phyloP scores from a whole-genome alignment of 2,329 filamentous ascomycete genomes.

The Ophiostoma ulmi region DNA sequence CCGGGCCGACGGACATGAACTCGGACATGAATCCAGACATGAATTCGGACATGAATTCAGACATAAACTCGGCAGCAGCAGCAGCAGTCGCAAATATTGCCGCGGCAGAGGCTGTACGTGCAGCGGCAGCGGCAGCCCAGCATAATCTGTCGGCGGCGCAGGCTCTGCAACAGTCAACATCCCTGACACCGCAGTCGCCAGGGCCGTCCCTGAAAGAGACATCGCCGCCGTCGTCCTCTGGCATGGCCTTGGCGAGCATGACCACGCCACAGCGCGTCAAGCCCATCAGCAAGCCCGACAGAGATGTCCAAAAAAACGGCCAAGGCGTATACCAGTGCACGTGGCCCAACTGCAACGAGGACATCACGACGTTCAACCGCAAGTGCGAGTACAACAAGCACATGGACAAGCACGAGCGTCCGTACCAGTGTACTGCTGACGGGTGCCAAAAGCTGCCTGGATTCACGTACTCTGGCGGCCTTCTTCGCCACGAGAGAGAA shows the following conservation, averaged over 20 bases:
- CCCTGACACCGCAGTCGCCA: constrained; percentile 23
- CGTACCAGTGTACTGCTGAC: constrained; percentile 77
- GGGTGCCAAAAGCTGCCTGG: constrained; percentile 87
- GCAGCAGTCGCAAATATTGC: constrained; percentile 21
- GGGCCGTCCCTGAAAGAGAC: constrained; percentile 30
- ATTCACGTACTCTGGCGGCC: constrained; percentile 90
- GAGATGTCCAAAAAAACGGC: constrained; percentile 55
- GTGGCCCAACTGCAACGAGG: constrained; percentile 61
- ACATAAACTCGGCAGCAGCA: constrained; percentile 24
- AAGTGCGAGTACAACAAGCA: constrained; percentile 98
- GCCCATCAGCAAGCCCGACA: constrained; percentile 55
- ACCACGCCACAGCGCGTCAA: constrained; percentile 39
- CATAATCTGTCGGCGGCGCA: neutral
- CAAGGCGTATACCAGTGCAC: constrained; percentile 76
- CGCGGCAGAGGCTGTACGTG: constrained; percentile 16
- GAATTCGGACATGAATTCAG: neutral
- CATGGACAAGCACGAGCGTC: constrained; percentile 96
- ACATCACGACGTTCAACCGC: constrained; percentile 62
- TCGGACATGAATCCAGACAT: neutral
- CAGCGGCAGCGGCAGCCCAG: neutral
- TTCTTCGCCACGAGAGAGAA: constrained; percentile 85
- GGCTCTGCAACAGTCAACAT: neutral
- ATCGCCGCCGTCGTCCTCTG: constrained; percentile 30
- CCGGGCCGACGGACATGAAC: neutral
- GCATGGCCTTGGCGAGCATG: neutral